Percentiles rank a stretch among this genome's conserved stretches.
Evolutionary conservation across 176 grass and related monocot genomes (phyloP).

Genomic region (Aechmea fasciata): DNA sequence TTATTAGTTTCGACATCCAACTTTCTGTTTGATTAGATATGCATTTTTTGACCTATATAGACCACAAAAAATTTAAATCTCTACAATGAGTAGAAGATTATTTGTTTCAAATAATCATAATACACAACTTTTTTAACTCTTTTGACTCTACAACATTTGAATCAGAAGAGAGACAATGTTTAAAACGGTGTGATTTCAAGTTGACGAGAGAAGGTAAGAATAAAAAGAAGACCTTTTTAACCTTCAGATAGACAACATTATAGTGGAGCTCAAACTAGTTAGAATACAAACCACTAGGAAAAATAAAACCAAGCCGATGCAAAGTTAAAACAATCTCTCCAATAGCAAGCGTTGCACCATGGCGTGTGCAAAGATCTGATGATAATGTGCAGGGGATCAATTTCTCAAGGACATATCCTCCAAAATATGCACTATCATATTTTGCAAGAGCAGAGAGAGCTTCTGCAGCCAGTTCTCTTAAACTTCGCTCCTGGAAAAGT

Average conservation of each 20-base stretch:
- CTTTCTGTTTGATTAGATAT: too few relatives aligned
- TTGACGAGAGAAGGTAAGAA: not conserved
- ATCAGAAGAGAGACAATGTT: too few relatives aligned
- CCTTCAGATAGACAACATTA: not conserved
- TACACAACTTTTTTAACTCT: too few relatives aligned
- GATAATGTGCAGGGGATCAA: conserved; percentile 84
- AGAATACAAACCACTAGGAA: conserved; percentile 41
- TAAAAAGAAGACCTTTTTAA: not conserved
- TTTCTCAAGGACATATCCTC: conserved; percentile 55
- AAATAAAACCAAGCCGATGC: conserved; percentile 60
- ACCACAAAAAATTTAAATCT: too few relatives aligned
- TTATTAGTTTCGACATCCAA: too few relatives aligned
- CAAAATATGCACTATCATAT: conserved; percentile 76
- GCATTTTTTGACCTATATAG: too few relatives aligned
- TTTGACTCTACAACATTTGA: too few relatives aligned
- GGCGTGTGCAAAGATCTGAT: conserved; percentile 80
- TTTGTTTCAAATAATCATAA: too few relatives aligned
- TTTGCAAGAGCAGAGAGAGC: conserved; percentile 72
- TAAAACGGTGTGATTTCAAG: too few relatives aligned
- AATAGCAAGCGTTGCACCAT: conserved; percentile 87
- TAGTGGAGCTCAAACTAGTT: not conserved
- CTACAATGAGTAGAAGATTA: too few relatives aligned
- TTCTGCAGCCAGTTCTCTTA: conserved; percentile 80
- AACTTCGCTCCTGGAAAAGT: conserved; percentile 60
- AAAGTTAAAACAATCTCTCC: conserved; percentile 66